Evolutionary conservation across 2,329 filamentous ascomycete species (phyloP).

Genomic region (Nakataea oryzae): DNA sequence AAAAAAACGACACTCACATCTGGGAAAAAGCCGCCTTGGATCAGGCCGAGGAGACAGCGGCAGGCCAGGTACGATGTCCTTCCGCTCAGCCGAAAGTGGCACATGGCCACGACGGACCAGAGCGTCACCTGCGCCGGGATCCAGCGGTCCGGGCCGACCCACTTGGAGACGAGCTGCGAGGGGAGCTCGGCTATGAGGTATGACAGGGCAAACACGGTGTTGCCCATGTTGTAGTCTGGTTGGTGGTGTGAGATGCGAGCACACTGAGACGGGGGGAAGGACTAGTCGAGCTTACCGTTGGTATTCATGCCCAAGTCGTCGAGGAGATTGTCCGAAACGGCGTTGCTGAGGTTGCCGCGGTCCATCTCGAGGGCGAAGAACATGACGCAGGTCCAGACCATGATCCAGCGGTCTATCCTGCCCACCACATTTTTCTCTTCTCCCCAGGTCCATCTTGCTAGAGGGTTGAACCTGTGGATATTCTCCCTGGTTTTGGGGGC

Average conservation of each 20-base stretch:
- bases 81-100: conserved; percentile 18
- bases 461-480: conserved; percentile 34
- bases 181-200: conserved; percentile 50
- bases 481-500: conserved; percentile 22
- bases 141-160: conserved; percentile 24
- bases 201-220: conserved; percentile 41
- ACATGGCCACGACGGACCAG: conserved; percentile 21
- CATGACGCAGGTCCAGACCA: conserved; percentile 25
- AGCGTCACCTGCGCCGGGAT: conserved; percentile 23
- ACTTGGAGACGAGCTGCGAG: conserved; percentile 50
- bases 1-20: conserved; percentile 10
- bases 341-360: conserved; percentile 23
- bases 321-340: conserved; percentile 23
- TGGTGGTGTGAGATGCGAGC: neutral
- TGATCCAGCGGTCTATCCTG: conserved; percentile 33
- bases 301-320: conserved; percentile 19
- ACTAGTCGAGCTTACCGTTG: conserved; percentile 10
- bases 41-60: conserved; percentile 19
- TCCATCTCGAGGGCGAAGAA: conserved; percentile 25
- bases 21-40: conserved; percentile 24
- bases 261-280: conserved; percentile 18
- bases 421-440: conserved; percentile 26
- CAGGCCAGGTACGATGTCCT: conserved; percentile 18
- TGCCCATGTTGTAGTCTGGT: conserved; percentile 43
- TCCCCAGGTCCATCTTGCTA: conserved; percentile 28